Base-by-base conservation (phyloP, 192 early-diverging fungal species). In the Gaertneriomyces semiglobifer region DNA sequence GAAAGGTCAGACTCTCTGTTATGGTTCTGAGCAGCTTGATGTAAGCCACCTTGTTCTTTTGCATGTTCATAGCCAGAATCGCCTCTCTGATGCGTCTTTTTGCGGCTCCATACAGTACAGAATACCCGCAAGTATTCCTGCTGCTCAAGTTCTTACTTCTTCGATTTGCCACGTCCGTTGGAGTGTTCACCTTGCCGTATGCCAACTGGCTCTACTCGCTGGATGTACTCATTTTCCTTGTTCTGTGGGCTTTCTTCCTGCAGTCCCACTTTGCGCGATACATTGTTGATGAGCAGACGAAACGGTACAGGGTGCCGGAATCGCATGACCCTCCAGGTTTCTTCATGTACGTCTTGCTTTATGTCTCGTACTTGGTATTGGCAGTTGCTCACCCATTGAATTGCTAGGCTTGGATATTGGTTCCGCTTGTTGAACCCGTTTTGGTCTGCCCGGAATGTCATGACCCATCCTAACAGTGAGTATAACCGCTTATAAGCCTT, bases 361-460 rank as follows among this genome's bases (percentile, higher is more conserved):
- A 0, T 25, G 6, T 6, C 6, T 52, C 50, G 50, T 20, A 6
- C n/a, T 18, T 5, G 50, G 5, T 6, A 6, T 5, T n/a, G 50
- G 20, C 20, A 18, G 12, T 25, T n/a, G 11, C 4, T 38, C 12
- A 25, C 38, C 12, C 12, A 25, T 14, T 58, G 56, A 3, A 3
- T 25, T 33, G 56, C 4, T 44, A 60, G 63, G 46, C 48, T 67
- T 10, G 69, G 65, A 11, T 76, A 61, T 56, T 76, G 66, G 67
- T 76, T 76, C 63, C 59, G 74, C 9, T 58, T 76, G 19, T 46
- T 69, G 10, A 76, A 76, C 46, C 74, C 74, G 14, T 66, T 76
- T 60, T 76, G 68, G 67, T 48, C 42, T 43, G 61, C 74, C 12
- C 48, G 67, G 44, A 51, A 58, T 44, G 65, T 68, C 38, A 62